phyloP scores from a whole-genome alignment of 2,329 filamentous ascomycete species.

The Xylaria sp. region DNA sequence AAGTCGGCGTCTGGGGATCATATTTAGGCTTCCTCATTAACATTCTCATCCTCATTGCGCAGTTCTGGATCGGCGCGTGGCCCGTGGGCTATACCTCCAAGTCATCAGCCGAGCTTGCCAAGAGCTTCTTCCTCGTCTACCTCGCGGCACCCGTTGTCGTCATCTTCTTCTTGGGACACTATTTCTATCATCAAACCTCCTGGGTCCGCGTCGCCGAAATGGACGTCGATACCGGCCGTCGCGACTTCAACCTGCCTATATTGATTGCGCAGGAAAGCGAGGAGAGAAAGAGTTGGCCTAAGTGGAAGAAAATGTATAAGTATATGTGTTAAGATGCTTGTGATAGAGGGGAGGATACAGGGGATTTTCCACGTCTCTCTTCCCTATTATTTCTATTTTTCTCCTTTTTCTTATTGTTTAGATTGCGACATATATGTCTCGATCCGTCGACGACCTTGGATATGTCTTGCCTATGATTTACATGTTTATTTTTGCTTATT shows the following conservation, averaged over 20 bases:
- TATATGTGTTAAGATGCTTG: slow-evolving; percentile 69
- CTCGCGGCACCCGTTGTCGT: slow-evolving; percentile 76
- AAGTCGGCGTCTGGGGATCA: slow-evolving; percentile 82
- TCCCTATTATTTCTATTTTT: neutral
- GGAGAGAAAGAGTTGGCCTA: slow-evolving; percentile 77
- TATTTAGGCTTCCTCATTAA: slow-evolving; percentile 85
- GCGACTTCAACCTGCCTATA: slow-evolving; percentile 84
- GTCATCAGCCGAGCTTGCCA: slow-evolving; percentile 59
- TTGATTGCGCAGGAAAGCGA: slow-evolving; percentile 83
- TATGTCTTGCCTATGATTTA: slow-evolving; percentile 18
- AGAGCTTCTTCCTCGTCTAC: slow-evolving; percentile 79
- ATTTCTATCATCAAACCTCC: slow-evolving; percentile 76
- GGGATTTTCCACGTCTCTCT: neutral
- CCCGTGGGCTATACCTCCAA: slow-evolving; percentile 70
- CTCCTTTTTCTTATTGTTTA: slow-evolving; percentile 7
- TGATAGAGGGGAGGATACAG: neutral
- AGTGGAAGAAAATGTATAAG: slow-evolving; percentile 81
- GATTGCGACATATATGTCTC: slow-evolving; percentile 18
- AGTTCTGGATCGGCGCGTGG: slow-evolving; percentile 89
- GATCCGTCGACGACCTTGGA: slow-evolving; percentile 5
- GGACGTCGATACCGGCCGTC: slow-evolving; percentile 85
- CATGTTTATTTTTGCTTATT: slow-evolving; percentile 11
- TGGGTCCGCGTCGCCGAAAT: slow-evolving; percentile 78
- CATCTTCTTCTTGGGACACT: slow-evolving; percentile 77
- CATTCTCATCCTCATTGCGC: slow-evolving; percentile 77